These are phyloP conservation scores for Ascochyta clinopodiicola DNA, from an alignment of 2,329 filamentous ascomycete genomes.

Conservation along the genomic window DNA sequence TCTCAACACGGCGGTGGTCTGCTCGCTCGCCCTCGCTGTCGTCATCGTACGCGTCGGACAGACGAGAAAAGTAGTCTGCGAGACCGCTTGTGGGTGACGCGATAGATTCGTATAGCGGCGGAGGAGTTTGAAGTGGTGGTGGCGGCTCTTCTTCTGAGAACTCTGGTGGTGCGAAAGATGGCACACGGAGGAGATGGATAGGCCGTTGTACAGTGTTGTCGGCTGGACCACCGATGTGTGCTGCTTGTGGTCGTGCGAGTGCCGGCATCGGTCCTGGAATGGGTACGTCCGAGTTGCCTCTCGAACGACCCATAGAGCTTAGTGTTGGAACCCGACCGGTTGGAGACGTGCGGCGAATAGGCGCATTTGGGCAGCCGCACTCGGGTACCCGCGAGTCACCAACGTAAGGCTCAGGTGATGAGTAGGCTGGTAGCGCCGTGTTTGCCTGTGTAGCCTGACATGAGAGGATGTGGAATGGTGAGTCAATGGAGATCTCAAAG, in stretches of 20 bases:
- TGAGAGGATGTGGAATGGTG: slow-evolving; percentile 89
- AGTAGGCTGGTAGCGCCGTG: slow-evolving; percentile 83
- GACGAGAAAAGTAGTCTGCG: slow-evolving; percentile 84
- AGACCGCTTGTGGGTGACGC: slow-evolving; percentile 74
- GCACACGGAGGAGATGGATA: slow-evolving; percentile 82
- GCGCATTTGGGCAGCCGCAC: slow-evolving; percentile 73
- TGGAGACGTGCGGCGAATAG: slow-evolving; percentile 57
- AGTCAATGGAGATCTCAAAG: slow-evolving; percentile 96
- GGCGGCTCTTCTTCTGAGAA: slow-evolving; percentile 84
- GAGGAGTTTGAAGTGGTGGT: slow-evolving; percentile 77
- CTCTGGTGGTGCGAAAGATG: slow-evolving; percentile 86
- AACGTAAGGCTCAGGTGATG: slow-evolving; percentile 56
- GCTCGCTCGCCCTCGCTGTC: slow-evolving; percentile 60
- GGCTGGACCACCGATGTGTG: slow-evolving; percentile 54
- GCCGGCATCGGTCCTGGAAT: slow-evolving; percentile 47
- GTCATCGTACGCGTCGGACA: slow-evolving; percentile 70
- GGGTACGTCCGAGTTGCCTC: slow-evolving; percentile 34
- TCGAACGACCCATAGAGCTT: slow-evolving; percentile 58
- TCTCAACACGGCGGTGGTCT: slow-evolving; percentile 55
- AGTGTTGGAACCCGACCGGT: slow-evolving; percentile 62
- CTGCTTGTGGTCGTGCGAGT: slow-evolving; percentile 59
- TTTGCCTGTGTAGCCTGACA: slow-evolving; percentile 93
- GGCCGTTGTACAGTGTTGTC: slow-evolving; percentile 65
- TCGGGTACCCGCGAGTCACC: slow-evolving; percentile 52
- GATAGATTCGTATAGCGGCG: slow-evolving; percentile 82